Evolutionary conservation across 1,284 basidiomycete species (phyloP), one percentile per base, ranked within the genome.

Genomic region (Apiotrichum sp.): DNA sequence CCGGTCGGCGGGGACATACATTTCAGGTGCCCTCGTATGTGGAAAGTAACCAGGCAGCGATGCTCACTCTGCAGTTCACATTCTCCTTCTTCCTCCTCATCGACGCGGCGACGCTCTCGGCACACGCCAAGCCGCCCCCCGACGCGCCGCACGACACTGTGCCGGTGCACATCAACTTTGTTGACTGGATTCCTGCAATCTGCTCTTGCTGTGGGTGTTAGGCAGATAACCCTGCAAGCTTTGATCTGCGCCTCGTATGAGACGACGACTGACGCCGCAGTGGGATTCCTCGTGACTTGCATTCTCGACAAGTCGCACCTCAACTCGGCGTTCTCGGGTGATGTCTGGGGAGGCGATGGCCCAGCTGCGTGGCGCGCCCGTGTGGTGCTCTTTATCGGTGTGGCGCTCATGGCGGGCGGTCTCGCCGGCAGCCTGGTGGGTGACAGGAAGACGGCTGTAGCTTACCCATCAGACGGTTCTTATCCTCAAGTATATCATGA

Each of bases 321-420:
- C 53, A 80, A 85, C 31, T 87, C 87, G 0, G 88, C 93, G 9
- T 90, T 89, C 61, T 84, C 72, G 6, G 85, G 86, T 4, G 78
- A 77, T 49, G 64, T 70, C 22, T 78, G 74, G 72, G 75, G 73
- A 29, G 69, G 69, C 22, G 89, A 91, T 65, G 80, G 86, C 0
- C 79, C 84, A 5, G 88, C 90, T 1, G 90, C 93, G 14, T 95
- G 91, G 89, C 81, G 89, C 59, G 93, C 93, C 3, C 79, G 93
- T 38, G 77, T 95, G 59, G 85, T 95, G 65, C 77, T 98, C 64
- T 98, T 98, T 77, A 83, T 98, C 61, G 95, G 95, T 0, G 97
- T 98, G 69, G 93, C 95, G 0, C 77, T 98, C 51, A 91, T 98
- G 89, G 93, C 93, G 0, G 93, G 93, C 32, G 95, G 93, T 1